Evolutionary conservation across 106 monocot species (phyloP).

Genomic region (Platanthera zijinensis): DNA sequence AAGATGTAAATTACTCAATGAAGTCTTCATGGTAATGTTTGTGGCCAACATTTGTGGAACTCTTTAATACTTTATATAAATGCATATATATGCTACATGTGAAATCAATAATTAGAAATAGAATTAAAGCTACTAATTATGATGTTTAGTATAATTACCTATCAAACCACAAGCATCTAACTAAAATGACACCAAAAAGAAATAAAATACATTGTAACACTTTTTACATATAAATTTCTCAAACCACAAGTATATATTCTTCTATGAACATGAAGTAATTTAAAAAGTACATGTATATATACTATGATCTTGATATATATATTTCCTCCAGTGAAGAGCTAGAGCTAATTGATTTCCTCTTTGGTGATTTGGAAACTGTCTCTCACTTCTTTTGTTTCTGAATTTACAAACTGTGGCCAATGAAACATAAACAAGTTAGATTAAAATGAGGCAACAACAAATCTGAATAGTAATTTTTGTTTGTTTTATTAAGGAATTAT

Average conservation of each 20-base stretch:
- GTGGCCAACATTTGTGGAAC: no score
- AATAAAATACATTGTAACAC: not conserved
- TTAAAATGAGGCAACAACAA: not conserved
- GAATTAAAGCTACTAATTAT: not conserved
- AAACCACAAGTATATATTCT: not conserved
- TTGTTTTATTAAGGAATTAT: no score
- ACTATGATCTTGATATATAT: not conserved
- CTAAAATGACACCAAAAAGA: not conserved
- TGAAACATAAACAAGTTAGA: not conserved
- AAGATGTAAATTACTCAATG: no score
- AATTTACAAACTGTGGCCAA: conserved; percentile 18
- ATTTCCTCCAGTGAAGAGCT: not conserved
- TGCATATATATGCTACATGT: not conserved
- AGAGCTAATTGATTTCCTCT: not conserved
- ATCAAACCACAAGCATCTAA: not conserved
- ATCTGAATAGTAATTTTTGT: no score
- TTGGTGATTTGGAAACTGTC: conserved; percentile 14
- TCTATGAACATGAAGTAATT: not conserved
- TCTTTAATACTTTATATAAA: no score
- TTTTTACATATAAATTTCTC: not conserved
- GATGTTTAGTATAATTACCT: not conserved
- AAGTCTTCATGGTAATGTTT: no score
- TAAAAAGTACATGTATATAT: not conserved
- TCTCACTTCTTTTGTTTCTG: conserved; percentile 17
- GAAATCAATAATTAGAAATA: not conserved